Percentiles rank a stretch among this genome's conserved stretches.
Evolutionary conservation across 192 early-diverging fungal genomes (phyloP).

Genomic region (Gigaspora rosea): DNA sequence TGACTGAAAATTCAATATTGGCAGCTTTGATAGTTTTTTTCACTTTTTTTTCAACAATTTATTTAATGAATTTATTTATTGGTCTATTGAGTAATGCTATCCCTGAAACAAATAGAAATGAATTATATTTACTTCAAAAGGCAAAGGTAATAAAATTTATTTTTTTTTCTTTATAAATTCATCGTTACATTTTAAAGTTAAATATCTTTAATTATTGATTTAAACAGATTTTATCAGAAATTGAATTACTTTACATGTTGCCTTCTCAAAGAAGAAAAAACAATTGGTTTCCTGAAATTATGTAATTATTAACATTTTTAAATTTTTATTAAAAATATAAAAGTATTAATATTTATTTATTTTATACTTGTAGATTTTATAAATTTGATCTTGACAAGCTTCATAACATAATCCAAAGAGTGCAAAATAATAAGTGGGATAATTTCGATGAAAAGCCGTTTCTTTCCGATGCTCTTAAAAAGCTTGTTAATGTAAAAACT

Average conservation of each 20-base stretch:
- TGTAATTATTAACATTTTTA: not conserved
- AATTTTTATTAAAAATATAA: not conserved
- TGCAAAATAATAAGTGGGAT: not conserved
- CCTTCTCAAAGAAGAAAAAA: not conserved
- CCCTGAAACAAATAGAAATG: conserved; percentile 13
- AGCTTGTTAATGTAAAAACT: no score
- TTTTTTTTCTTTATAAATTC: no score
- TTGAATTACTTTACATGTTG: not conserved
- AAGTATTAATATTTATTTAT: no score
- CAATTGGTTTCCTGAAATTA: not conserved
- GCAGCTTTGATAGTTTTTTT: not conserved
- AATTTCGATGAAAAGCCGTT: no score
- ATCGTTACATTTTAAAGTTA: not conserved
- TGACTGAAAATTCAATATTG: not conserved
- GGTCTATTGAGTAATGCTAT: not conserved
- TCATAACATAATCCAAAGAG: not conserved
- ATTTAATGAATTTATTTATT: conserved; percentile 9
- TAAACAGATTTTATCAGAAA: not conserved
- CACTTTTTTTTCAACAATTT: not conserved
- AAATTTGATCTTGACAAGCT: not conserved
- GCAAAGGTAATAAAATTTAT: not conserved
- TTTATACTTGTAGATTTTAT: not conserved
- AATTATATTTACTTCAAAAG: conserved; percentile 9
- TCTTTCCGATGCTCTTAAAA: no score
- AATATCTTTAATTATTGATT: not conserved